Conservation (phyloP, 1,284 basidiomycete genomes). For the Coriolopsis trogii region DNA sequence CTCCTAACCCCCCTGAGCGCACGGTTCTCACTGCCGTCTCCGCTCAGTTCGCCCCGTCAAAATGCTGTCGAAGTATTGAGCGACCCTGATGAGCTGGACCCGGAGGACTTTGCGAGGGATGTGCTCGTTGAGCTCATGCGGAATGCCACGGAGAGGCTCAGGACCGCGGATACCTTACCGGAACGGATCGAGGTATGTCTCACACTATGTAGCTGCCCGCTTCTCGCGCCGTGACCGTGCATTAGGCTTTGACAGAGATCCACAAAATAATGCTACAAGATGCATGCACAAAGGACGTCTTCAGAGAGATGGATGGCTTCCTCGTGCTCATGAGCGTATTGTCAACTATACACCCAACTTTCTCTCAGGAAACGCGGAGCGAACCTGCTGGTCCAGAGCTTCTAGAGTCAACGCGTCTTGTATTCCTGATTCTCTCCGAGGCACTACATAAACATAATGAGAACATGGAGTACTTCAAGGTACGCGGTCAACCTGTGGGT, state of each 20-base stretch:
- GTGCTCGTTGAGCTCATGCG: slow-evolving; percentile 73
- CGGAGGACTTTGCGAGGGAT: slow-evolving; percentile 74
- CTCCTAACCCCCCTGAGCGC: slow-evolving; percentile 40
- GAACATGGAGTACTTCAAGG: slow-evolving; percentile 71
- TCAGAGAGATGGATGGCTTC: slow-evolving; percentile 80
- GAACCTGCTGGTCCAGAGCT: slow-evolving; percentile 48
- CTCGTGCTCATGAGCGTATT: slow-evolving; percentile 71
- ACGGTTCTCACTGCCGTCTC: slow-evolving; percentile 32
- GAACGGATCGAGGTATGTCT: slow-evolving; percentile 54
- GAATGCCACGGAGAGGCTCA: slow-evolving; percentile 66
- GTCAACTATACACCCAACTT: slow-evolving; percentile 51
- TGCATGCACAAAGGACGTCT: slow-evolving; percentile 67
- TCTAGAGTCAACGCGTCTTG: slow-evolving; percentile 56
- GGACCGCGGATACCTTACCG: slow-evolving; percentile 49
- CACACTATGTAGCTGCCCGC: neutral
- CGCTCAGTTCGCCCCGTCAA: slow-evolving; percentile 24
- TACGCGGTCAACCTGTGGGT: slow-evolving; percentile 32
- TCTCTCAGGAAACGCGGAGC: slow-evolving; percentile 41
- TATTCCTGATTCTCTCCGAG: slow-evolving; percentile 65
- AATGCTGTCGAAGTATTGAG: slow-evolving; percentile 21
- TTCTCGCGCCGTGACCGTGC: neutral
- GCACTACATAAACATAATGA: slow-evolving; percentile 56
- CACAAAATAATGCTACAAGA: slow-evolving; percentile 63
- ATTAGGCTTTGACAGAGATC: slow-evolving; percentile 62
- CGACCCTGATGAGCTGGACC: slow-evolving; percentile 48